Base-by-base conservation (phyloP, 179 eudicot genomes). In the Nepenthes alata region DNA sequence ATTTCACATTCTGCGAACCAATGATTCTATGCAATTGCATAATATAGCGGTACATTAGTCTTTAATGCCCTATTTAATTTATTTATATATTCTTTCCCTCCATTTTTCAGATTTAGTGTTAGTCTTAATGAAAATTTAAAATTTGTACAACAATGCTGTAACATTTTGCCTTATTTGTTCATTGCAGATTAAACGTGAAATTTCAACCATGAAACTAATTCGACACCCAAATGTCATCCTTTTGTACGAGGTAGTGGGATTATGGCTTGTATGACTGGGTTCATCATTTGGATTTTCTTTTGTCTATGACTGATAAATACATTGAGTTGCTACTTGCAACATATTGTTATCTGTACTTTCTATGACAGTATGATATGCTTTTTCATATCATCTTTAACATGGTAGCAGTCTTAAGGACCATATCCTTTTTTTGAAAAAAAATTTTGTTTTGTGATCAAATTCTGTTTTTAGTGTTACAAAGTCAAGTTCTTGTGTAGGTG, bases 201-300 rank as follows among this genome's bases (percentile, higher is more conserved):
- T 88, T 57, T 83, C 96, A 45, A 86, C 88, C 62, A 88, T 86
- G 96, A 88, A 88, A 73, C 61, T 88, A 16, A 75, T 88, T 57
- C 82, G 88, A 53, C 96, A 88, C 61, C 96, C 96, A 15, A 88
- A 88, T 80, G 94, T 86, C 66, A 82, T 86, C 65, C 89, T 85
- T 35, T 75, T 88, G 75, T 77, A 59, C 57, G 96, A 88, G 94
- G 96, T 77, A 59, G 77, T 25, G 8, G 14, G 38, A 7, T 25
- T 3, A 55, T 35, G 58, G 0, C 4, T 34, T 5, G 9, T 55
- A 34, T 51, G 55, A 11, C 11, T 3, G 7, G 55, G 13, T 34
- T 56, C 59, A 25, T 25, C 25, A 25, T 25, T 25, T 25, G 25
- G 25, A 25, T 25, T 25, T 25, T 25, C 25, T 25, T 25, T 25